These are phyloP conservation scores for Lyophyllum atratum DNA, from an alignment of 768 basidiomycete species.

Conservation along the genomic window DNA sequence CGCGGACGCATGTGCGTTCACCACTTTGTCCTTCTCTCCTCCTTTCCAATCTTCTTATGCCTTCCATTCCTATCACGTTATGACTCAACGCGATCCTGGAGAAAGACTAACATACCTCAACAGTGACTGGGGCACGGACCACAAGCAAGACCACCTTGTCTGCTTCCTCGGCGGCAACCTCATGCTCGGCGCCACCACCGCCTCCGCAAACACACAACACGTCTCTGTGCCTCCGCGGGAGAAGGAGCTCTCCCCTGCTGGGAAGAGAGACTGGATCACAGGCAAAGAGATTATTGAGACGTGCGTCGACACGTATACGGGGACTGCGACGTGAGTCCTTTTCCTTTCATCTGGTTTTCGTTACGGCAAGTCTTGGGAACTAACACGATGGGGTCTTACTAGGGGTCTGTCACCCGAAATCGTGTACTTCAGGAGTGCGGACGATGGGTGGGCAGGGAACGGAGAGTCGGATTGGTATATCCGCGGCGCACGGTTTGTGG, in stretches of 20 bases:
- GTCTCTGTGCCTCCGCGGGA: conserved; percentile 69
- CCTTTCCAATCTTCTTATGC: background rate
- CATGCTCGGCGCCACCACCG: conserved; percentile 81
- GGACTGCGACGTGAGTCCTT: conserved; percentile 70
- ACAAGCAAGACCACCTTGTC: conserved; percentile 95
- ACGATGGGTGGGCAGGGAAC: conserved; percentile 40
- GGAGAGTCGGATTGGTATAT: conserved; percentile 83
- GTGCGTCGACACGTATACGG: conserved; percentile 80
- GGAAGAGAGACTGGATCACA: conserved; percentile 79
- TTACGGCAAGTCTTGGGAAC: background rate
- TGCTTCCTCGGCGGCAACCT: conserved; percentile 94
- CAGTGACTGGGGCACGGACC: conserved; percentile 70
- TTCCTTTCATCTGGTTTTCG: background rate
- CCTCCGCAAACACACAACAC: conserved; percentile 46
- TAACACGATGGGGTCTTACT: background rate
- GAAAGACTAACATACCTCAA: background rate
- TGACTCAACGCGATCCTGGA: background rate
- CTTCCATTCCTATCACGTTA: background rate
- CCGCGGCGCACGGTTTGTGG: conserved; percentile 64
- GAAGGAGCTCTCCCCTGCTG: conserved; percentile 57
- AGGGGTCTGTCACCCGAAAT: conserved; percentile 91
- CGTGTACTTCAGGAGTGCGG: conserved; percentile 72
- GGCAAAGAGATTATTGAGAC: conserved; percentile 85
- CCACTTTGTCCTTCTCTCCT: background rate
- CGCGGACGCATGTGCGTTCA: conserved; percentile 36